Percentiles rank a stretch among this genome's conserved stretches.
Evolutionary conservation across 2,329 filamentous ascomycete species (phyloP).

Genomic region (Venturia carpophila): DNA sequence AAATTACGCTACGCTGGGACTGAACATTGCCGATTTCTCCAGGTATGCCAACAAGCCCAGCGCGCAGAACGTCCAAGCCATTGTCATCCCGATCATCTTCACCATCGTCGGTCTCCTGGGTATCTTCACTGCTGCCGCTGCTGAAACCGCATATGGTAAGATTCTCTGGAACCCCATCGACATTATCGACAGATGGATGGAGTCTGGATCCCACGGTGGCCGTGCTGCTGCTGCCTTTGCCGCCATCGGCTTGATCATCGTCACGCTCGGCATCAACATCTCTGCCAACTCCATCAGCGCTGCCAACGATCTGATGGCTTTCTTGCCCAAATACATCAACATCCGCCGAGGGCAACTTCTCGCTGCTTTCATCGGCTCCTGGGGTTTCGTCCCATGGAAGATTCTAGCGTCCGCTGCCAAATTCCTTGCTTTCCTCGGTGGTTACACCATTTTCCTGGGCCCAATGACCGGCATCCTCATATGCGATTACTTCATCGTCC

Average conservation of each 20-base stretch:
- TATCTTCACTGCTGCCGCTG: constrained; percentile 20
- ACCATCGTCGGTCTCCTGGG: constrained; percentile 24
- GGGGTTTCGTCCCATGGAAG: constrained; percentile 31
- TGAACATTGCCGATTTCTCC: constrained; percentile 23
- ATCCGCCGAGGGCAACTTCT: constrained; percentile 23
- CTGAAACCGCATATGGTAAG: constrained; percentile 21
- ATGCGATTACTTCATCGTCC: constrained; percentile 23
- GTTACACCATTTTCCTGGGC: constrained; percentile 26
- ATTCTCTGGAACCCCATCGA: constrained; percentile 24
- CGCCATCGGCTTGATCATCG: constrained; percentile 25
- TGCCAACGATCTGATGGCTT: constrained; percentile 38
- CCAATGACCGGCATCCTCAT: constrained; percentile 22
- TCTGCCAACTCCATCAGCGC: constrained; percentile 26
- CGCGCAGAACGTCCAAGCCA: constrained; percentile 30
- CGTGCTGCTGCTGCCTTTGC: constrained; percentile 26
- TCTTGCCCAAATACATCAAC: constrained; percentile 30
- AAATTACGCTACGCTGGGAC: constrained; percentile 26
- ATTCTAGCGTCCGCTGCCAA: constrained; percentile 16
- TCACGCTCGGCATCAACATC: constrained; percentile 26
- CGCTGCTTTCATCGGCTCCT: constrained; percentile 16
- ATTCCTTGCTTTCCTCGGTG: constrained; percentile 24
- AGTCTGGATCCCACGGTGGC: constrained; percentile 21
- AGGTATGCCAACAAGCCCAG: constrained; percentile 21
- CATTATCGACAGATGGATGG: constrained; percentile 22
- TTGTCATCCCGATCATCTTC: constrained; percentile 29